phyloP scores from a whole-genome alignment of 352 stramenopile species.

The Phytophthora pinifolia region DNA sequence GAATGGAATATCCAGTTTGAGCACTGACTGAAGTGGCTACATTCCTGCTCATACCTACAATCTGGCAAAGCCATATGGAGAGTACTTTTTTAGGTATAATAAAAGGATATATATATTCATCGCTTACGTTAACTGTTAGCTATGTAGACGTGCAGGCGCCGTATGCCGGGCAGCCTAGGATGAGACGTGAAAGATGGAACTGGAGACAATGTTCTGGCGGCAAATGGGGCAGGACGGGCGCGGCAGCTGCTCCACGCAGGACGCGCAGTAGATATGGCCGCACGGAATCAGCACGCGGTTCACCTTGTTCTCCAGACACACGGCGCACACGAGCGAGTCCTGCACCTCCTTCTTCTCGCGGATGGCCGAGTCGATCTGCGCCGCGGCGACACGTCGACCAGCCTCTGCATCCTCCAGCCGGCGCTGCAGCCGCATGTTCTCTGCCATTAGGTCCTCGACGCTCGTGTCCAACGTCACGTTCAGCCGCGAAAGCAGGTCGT shows the following conservation, averaged over 20 bases:
- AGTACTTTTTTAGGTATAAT: too few relatives aligned
- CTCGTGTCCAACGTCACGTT: constrained; percentile 70
- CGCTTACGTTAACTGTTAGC: too few relatives aligned
- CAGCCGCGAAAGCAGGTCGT: constrained; percentile 67
- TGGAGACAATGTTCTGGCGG: constrained; percentile 56
- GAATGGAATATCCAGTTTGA: too few relatives aligned
- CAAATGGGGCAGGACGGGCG: constrained; percentile 72
- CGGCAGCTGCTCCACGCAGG: constrained; percentile 63
- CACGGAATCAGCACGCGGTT: constrained; percentile 82
- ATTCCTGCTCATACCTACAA: too few relatives aligned
- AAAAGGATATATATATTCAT: too few relatives aligned
- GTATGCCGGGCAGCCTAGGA: constrained; percentile 29
- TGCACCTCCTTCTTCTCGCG: constrained; percentile 75
- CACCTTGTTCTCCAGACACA: constrained; percentile 83
- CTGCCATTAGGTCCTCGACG: constrained; percentile 64
- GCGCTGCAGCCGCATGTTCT: constrained; percentile 64
- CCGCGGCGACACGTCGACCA: constrained; percentile 48
- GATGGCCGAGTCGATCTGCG: constrained; percentile 67
- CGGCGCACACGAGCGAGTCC: constrained; percentile 74
- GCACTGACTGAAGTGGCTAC: too few relatives aligned
- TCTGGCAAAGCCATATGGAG: too few relatives aligned
- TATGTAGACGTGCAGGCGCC: too few relatives aligned
- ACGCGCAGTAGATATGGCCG: constrained; percentile 79
- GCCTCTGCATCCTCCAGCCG: constrained; percentile 67
- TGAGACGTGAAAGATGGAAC: constrained; percentile 68